Base-by-base conservation (phyloP, 2,329 filamentous ascomycete genomes). In the Penicillium sp. region DNA sequence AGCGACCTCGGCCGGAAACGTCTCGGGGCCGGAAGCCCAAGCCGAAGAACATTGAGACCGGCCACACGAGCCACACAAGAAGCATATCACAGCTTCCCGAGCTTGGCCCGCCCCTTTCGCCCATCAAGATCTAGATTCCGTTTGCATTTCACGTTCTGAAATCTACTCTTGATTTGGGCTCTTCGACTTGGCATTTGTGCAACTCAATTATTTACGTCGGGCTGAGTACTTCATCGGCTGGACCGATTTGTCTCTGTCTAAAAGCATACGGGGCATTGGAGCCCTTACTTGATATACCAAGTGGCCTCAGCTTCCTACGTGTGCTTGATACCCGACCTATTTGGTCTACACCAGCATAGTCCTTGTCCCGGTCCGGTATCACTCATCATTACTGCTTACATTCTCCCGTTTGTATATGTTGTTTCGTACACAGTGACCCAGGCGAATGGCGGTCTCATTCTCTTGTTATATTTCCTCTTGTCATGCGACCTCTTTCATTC, bases 81-180 rank as follows among this genome's bases (percentile, higher is more conserved):
- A 72, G 68, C 46, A 59, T 71, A 16, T 76, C 74, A 10, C 74
- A 75, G 51, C 68, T 78, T 39, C 76, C 76, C 5, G 76, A 79
- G 60, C 64, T 79, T 38, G 74, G 74, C 0, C 76, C 74, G 20
- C 75, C 74, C 4, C 64, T 79, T 42, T 78, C 75, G 14, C 76
- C 76, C 9, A 78, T 79, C 46, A 69, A 73, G 54, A 76, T 78
- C 43, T 76, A 58, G 66, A 30, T 14, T 11, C 4, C 20, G 16
- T 20, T 38, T 10, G 13, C 35, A 13, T 20, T 9, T 13, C 16
- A 13, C 13, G 5, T 38, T 20, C 18, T 20, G 35, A 25, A 16
- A 27, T 24, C n/a, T 41, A 4, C 4, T 41, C 20, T 41, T 11
- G 20, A 27, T 41, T 18, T 41, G 39, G 39, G 39, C 39, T 41